Evolutionary conservation across 2,329 filamentous ascomycete species (phyloP), one percentile per base, ranked within the genome.

Genomic region (Aspergillus piperis): DNA sequence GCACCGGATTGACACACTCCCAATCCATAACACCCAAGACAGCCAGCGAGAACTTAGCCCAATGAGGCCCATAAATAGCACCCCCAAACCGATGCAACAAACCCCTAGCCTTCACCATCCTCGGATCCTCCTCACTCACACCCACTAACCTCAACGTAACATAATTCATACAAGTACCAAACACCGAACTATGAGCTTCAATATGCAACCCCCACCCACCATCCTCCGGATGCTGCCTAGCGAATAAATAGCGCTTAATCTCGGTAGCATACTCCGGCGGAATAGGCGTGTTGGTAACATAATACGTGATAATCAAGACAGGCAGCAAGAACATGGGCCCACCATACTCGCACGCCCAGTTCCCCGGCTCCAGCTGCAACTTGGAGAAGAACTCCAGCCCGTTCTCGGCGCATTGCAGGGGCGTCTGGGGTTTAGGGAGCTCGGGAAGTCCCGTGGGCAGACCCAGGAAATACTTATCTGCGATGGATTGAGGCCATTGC

Each of bases 141-240:
- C 94, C 95, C 7, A 98, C 80, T 1, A 99, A 80, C 36, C 95
- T 87, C 64, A 98, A 79, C 1, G 84, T 82, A 0, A 88, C 88
- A 74, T 99, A 99, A 75, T 96, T 98, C 83, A 98, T 85, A 0
- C 86, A 81, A 0, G 91, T 97, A 10, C 95, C 95, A 67, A 99
- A 96, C 15, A 93, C 92, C 0, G 90, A 92, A 72, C 91, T 96
- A 68, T 96, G 90, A 17, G 88, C 95, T 75, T 99, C 95, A 58
- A 96, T 96, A 69, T 99, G 95, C 39, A 99, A 80, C 0, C 95
- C 95, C 95, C 95, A 99, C 6, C 95, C 95, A n/a, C 95, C 94
- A 75, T 98, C 92, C 52, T 90, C 86, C 0, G 90, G 89, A 66
- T 96, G 82, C 53, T 94, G 91, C 56, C 92, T 88, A 3, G 92